Evolutionary conservation across 441 rosid genomes (phyloP).

Genomic region (Brassica hybrid): DNA sequence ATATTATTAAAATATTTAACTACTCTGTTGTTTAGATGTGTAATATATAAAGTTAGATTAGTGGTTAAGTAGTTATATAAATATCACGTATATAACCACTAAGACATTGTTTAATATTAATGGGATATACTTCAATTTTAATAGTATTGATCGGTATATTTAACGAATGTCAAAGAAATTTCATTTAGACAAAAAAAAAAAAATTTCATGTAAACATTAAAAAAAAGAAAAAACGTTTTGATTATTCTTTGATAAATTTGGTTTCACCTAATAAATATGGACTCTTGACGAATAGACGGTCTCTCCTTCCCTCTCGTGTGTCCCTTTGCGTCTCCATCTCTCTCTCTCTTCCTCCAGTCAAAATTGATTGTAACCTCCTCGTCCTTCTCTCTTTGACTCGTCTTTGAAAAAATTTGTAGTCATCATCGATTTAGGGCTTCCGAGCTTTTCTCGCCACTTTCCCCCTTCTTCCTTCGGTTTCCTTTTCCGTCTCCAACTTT

Average conservation of each 20-base stretch:
- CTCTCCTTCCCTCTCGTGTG: neutral
- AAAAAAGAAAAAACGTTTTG: neutral
- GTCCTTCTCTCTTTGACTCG: conserved; percentile 2
- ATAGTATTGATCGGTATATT: too few species aligned
- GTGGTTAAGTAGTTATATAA: too few species aligned
- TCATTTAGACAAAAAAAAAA: neutral
- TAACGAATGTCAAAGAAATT: neutral
- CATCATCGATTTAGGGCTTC: conserved; percentile 2
- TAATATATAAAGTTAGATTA: too few species aligned
- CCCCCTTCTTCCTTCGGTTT: conserved; percentile 4
- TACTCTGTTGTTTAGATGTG: too few species aligned
- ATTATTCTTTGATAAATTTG: neutral
- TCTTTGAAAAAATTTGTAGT: neutral
- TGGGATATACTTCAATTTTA: too few species aligned
- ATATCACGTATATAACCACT: too few species aligned
- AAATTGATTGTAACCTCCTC: conserved; percentile 3
- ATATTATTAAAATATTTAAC: too few species aligned
- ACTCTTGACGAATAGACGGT: neutral
- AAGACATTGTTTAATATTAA: too few species aligned
- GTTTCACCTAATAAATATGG: neutral
- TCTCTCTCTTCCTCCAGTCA: neutral
- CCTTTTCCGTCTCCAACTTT: neutral
- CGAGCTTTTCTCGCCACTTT: neutral
- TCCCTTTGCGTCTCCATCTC: neutral
- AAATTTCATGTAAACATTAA: neutral